Percentiles rank a stretch among this genome's conserved stretches.
These are phyloP conservation scores for Phytophthora meadii DNA, from an alignment of 352 stramenopile genomes.

Conservation along the genomic window DNA sequence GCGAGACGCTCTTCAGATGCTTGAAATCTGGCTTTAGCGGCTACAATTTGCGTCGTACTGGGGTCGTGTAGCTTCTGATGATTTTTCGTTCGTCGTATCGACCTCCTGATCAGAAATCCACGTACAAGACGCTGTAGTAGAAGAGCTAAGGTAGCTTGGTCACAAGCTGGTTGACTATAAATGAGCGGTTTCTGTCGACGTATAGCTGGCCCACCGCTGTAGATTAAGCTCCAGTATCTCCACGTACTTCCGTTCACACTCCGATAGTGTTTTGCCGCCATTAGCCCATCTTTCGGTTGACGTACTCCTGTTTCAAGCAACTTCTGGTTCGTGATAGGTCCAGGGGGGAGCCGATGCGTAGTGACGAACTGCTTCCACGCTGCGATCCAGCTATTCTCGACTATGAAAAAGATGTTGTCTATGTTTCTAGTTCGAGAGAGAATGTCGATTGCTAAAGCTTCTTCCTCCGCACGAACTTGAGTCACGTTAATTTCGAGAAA, in stretches of 20 bases:
- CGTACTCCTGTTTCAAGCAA: constrained; percentile 27
- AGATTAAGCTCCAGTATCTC: constrained; percentile 54
- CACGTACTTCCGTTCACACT: constrained; percentile 66
- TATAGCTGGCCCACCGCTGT: constrained; percentile 58
- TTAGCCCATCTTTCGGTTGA: constrained; percentile 46
- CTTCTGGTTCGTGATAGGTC: constrained; percentile 31
- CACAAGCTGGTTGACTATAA: constrained; percentile 45
- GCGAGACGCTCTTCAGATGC: constrained; percentile 48
- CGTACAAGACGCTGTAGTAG: constrained; percentile 57
- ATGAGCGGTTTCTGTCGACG: constrained; percentile 53
- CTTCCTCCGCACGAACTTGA: constrained; percentile 60
- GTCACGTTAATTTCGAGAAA: constrained; percentile 73
- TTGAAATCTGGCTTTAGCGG: constrained; percentile 21
- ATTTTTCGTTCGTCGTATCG: constrained; percentile 19
- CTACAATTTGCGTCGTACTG: constrained; percentile 27
- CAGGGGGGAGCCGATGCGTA: constrained; percentile 20
- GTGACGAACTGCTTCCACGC: constrained; percentile 55
- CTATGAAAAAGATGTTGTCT: constrained; percentile 45
- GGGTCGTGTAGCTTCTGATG: constrained; percentile 37
- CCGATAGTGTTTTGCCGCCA: constrained; percentile 52
- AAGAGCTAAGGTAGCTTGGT: constrained; percentile 44
- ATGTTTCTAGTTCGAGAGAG: constrained; percentile 30
- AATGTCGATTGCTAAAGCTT: constrained; percentile 54
- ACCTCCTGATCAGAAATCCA: constrained; percentile 52
- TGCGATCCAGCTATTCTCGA: constrained; percentile 49